Conservation (phyloP, 2,329 filamentous ascomycete species). For the Fusarium staphyleae region DNA sequence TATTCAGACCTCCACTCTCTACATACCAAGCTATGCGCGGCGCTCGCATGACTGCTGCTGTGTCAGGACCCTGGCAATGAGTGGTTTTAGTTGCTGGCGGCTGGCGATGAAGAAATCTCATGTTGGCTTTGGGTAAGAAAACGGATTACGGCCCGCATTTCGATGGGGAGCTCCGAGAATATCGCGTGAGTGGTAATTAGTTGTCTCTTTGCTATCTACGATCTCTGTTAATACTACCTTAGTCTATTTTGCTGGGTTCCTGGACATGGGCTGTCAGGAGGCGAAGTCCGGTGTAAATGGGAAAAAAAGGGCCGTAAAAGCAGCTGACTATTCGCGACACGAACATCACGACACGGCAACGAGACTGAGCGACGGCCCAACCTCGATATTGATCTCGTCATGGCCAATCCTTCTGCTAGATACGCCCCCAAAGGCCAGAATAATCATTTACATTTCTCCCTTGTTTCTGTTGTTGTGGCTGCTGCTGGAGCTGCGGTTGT, state of each 20-base stretch:
- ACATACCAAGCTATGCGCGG: slow-evolving; percentile 6
- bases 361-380: neutral
- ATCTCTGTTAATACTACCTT: slow-evolving; percentile 10
- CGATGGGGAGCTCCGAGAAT: slow-evolving; percentile 25
- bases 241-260: slow-evolving; percentile 23
- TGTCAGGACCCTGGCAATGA: neutral
- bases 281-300: slow-evolving; percentile 28
- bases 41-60: slow-evolving; percentile 15
- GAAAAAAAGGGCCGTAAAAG: slow-evolving; percentile 35
- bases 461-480: slow-evolving; percentile 10
- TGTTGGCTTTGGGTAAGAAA: slow-evolving; percentile 21
- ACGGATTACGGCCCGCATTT: slow-evolving; percentile 24
- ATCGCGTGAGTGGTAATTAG: slow-evolving; percentile 19
- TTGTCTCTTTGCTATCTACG: slow-evolving; percentile 11
- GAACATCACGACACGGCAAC: slow-evolving; percentile 18
- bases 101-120: slow-evolving; percentile 6
- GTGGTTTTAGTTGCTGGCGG: neutral
- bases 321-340: slow-evolving; percentile 25
- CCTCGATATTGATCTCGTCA: slow-evolving; percentile 11
- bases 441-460: neutral
- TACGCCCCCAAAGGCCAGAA: neutral
- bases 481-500: slow-evolving; percentile 35
- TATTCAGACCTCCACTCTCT: slow-evolving; percentile 12
- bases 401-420: slow-evolving; percentile 8
- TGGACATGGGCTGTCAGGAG: slow-evolving; percentile 20